Base-by-base conservation (phyloP, 2,329 filamentous ascomycete species). In the Penicillium sp. region DNA sequence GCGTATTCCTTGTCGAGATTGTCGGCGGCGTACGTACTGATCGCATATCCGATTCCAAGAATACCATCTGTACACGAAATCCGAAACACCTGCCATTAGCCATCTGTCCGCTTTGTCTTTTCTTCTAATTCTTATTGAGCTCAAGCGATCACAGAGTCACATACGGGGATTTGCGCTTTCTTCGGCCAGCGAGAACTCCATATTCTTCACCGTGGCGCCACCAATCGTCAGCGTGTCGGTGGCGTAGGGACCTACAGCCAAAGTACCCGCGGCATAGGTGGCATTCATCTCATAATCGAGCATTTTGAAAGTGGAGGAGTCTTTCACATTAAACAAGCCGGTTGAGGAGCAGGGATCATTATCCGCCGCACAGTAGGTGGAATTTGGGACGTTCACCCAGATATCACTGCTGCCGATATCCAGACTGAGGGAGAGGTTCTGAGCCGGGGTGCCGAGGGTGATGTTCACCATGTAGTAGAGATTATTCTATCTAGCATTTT, bases 371-470 rank as follows among this genome's bases (percentile, higher is more conserved):
- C 90, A 95, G 15, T 89, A 70, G 0, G 64, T 52, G 0, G 88
- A 92, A 45, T 70, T 71, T 3, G 78, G 74, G 2, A 84, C 81
- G 65, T 95, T 94, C 7, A 81, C 76, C 81, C 81, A 84, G 8
- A 84, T 70, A 69, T 85, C 82, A 54, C 79, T 82, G 60, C 79
- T 82, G 26, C 82, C 82, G 3, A 81, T 84, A 58, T 85, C 82
- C 61, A 85, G 74, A 61, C 82, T 79, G 36, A 84, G 65, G 45
- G 76, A 74, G 42, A 84, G 65, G 9, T 64, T 61, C 58, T 85
- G 82, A 28, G 65, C 65, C 0, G 82, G 82, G 0, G 81, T 83
- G 36, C 82, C 82, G 5, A 85, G 62, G 53, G 29, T 33, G 29
- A 33, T 33, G 10, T 33, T 33, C 29, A 33, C 29, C 29, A 33